These are phyloP conservation scores for Lophiostoma macrostomum DNA, from an alignment of 495 filamentous ascomycete species.

Conservation along the genomic window DNA sequence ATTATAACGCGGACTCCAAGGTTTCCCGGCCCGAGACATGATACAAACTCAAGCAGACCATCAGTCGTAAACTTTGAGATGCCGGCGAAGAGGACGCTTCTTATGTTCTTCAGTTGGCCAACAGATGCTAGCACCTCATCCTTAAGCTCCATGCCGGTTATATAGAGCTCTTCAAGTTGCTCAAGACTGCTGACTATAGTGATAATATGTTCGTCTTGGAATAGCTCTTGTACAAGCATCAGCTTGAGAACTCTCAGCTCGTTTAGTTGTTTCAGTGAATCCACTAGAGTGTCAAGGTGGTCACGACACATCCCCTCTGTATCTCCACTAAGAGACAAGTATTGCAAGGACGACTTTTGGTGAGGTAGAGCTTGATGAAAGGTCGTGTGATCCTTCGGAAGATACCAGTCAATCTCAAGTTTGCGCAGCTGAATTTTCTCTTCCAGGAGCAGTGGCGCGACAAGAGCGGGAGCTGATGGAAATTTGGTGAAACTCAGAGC, in stretches of 20 bases:
- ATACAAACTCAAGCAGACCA: conserved; percentile 40
- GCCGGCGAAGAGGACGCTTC: conserved; percentile 38
- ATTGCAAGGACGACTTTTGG: conserved; percentile 46
- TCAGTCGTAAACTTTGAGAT: conserved; percentile 41
- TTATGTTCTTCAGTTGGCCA: conserved; percentile 32
- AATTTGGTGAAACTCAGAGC: conserved; percentile 52
- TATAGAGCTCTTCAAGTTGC: conserved; percentile 54
- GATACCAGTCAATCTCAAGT: conserved; percentile 51
- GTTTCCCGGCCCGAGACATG: conserved; percentile 37
- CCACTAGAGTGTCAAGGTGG: conserved; percentile 50
- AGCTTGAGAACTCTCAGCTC: conserved; percentile 53
- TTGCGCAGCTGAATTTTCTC: conserved; percentile 49
- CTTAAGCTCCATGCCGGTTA: conserved; percentile 53
- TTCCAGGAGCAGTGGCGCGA: conserved; percentile 53
- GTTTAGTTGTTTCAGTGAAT: conserved; percentile 47
- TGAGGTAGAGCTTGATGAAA: conserved; percentile 54
- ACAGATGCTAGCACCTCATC: conserved; percentile 51
- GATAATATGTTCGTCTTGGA: conserved; percentile 51
- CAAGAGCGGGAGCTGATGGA: conserved; percentile 49
- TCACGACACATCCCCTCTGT: conserved; percentile 45
- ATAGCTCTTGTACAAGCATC: conserved; percentile 52
- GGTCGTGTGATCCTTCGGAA: conserved; percentile 42
- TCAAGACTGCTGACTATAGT: conserved; percentile 49
- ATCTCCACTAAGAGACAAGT: conserved; percentile 51
- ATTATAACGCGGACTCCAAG: conserved; percentile 38